phyloP scores from a whole-genome alignment of 768 basidiomycete species.

The Trametes punicea region DNA sequence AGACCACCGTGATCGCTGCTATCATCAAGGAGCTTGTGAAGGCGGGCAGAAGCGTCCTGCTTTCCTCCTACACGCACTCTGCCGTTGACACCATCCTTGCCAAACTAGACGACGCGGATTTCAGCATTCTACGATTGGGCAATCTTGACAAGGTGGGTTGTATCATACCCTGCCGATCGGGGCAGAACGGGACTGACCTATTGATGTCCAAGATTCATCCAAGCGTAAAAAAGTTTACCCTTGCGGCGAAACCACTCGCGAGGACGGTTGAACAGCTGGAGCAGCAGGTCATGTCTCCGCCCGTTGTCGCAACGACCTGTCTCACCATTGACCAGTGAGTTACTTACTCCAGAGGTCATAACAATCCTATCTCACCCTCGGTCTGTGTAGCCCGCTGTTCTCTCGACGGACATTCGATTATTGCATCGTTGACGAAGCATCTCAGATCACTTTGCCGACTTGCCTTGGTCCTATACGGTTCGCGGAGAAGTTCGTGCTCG shows the following conservation, averaged over 20 bases:
- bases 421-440: constrained; percentile 98
- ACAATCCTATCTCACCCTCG: not conserved
- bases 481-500: constrained; percentile 88
- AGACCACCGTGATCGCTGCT: constrained; percentile 91
- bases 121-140: constrained; percentile 80
- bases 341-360: not conserved
- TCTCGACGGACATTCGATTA: constrained; percentile 85
- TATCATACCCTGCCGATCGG: not conserved
- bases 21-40: constrained; percentile 77
- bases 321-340: constrained; percentile 91
- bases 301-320: constrained; percentile 95
- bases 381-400: constrained; percentile 74
- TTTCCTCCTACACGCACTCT: constrained; percentile 95
- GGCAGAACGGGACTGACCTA: not conserved
- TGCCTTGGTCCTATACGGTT: constrained; percentile 91
- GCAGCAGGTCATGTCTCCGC: constrained; percentile 77
- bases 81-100: constrained; percentile 96
- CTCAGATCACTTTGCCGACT: constrained; percentile 94
- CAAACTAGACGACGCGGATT: constrained; percentile 67
- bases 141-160: constrained; percentile 81
- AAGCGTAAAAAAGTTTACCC: constrained; percentile 67
- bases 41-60: constrained; percentile 80
- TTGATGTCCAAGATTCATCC: constrained; percentile 66
- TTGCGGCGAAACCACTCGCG: constrained; percentile 52
- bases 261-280: constrained; percentile 81